Base-by-base conservation (phyloP, 805 yeast species). In the Kodamaea nitidulidarum region DNA sequence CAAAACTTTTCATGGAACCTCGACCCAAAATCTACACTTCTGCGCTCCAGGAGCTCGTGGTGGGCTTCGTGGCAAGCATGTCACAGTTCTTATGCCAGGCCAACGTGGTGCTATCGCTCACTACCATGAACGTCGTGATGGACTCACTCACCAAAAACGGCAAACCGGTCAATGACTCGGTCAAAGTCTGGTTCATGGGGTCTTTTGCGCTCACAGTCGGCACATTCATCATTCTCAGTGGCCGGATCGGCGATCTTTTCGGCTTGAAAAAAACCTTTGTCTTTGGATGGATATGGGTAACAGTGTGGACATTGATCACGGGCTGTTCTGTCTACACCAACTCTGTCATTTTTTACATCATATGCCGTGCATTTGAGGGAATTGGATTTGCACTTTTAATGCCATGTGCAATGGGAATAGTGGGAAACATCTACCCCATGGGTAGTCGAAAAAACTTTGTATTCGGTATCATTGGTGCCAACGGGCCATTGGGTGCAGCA, bases 131-230 rank as follows among this genome's bases (percentile, higher is more conserved):
- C 39, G 54, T 61, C 10, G 53, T 65, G 6, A 36, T 59, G 14
- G 52, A 55, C 12, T 53, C 64, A 5, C 62, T 63, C 37, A 44
- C 50, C 4, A 15, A 15, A 11, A 32, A 22, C 18, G 27, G 49
- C 3, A 21, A 14, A 11, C 22, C 15, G 16, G 33, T 37, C 15
- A 39, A 42, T 16, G 21, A 17, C 24, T 40, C 46, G 8, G 32
- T 28, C 14, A 35, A 39, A n/a, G 50, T 47, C 7, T 47, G 95
- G 93, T 76, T 78, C 52, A 71, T 79, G 68, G 88, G 88, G 1
- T 74, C 86, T 0, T 82, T 76, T 53, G 79, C 87, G 0, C 59
- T 84, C 39, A 77, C 87, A 0, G 76, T 82, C 4, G 91, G 91
- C 9, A 81, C 91, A 0, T 78, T 84, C 45, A 83, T 84, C 36